Percentiles rank a stretch among this genome's conserved stretches.
phyloP scores from a whole-genome alignment of 768 basidiomycete species.

The Lepiota subincarnata region DNA sequence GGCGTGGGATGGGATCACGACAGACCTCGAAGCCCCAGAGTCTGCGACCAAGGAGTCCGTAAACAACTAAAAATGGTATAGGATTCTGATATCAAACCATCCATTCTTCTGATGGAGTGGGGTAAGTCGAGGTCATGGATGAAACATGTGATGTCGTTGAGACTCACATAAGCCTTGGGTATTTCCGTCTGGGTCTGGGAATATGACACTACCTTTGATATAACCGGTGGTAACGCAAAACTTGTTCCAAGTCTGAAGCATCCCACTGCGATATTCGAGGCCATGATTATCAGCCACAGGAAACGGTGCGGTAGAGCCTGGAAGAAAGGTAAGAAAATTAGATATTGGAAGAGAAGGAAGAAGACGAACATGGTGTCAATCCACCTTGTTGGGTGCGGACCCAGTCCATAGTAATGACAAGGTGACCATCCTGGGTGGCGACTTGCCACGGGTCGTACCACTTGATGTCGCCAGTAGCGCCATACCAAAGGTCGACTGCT shows the following conservation, averaged over 20 bases:
- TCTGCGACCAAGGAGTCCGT: too few relatives aligned
- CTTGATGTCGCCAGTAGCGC: too few relatives aligned
- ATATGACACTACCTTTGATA: conserved; percentile 62
- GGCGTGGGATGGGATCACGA: too few relatives aligned
- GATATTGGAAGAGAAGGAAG: neutral
- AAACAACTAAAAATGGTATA: too few relatives aligned
- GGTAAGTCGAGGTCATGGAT: neutral
- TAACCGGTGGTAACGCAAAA: conserved; percentile 82
- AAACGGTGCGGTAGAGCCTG: conserved; percentile 44
- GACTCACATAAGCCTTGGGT: conserved; percentile 47
- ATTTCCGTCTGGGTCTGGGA: conserved; percentile 55
- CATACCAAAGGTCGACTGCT: too few relatives aligned
- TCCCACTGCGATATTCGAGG: conserved; percentile 64
- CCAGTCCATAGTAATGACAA: conserved; percentile 68
- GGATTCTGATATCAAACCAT: too few relatives aligned
- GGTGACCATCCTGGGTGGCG: too few relatives aligned
- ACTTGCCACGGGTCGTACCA: too few relatives aligned
- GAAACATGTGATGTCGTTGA: neutral
- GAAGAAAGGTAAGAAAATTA: neutral
- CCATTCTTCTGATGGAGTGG: neutral
- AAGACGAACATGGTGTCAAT: conserved; percentile 26
- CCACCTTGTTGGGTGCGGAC: conserved; percentile 24
- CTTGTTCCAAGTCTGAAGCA: conserved; percentile 91
- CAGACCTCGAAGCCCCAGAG: too few relatives aligned
- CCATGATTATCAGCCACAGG: conserved; percentile 47